Conservation (phyloP, 2,329 filamentous ascomycete species). For the Plenodomus biglobosus region DNA sequence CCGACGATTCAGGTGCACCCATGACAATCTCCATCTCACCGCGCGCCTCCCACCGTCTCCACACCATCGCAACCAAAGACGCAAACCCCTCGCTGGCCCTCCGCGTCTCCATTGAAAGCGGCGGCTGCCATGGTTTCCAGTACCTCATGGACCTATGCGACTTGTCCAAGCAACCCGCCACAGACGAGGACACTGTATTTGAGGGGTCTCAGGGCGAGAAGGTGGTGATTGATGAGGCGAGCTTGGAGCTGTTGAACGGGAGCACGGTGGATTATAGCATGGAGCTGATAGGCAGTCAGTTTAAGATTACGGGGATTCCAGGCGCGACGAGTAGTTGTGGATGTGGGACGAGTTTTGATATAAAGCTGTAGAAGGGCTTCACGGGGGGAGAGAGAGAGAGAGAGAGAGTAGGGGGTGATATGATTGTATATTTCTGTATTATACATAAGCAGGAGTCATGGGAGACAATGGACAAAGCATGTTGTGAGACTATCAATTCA, state of each 20-base stretch:
- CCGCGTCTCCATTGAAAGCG: slow-evolving; percentile 88
- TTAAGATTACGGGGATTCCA: slow-evolving; percentile 95
- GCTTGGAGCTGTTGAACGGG: slow-evolving; percentile 83
- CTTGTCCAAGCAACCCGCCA: slow-evolving; percentile 50
- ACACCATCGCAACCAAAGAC: slow-evolving; percentile 59
- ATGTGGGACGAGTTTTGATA: slow-evolving; percentile 96
- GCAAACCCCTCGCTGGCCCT: slow-evolving; percentile 77
- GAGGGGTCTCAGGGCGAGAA: slow-evolving; percentile 69
- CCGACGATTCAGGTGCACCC: slow-evolving; percentile 79
- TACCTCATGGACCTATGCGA: slow-evolving; percentile 87
- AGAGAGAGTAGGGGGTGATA: too few relatives aligned
- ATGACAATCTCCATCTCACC: slow-evolving; percentile 83
- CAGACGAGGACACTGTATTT: slow-evolving; percentile 86
- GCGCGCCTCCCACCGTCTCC: slow-evolving; percentile 69
- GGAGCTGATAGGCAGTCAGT: slow-evolving; percentile 92
- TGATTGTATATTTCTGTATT: too few relatives aligned
- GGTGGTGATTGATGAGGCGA: slow-evolving; percentile 84
- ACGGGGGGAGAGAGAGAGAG: too few relatives aligned
- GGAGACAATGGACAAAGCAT: neutral
- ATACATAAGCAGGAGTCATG: too few relatives aligned
- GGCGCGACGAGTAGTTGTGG: slow-evolving; percentile 91
- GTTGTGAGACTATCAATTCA: neutral
- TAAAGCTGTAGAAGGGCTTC: slow-evolving; percentile 57
- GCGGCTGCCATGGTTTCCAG: slow-evolving; percentile 97
- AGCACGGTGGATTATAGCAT: slow-evolving; percentile 96